Evolutionary conservation across 805 yeast genomes (phyloP).

Genomic region (Wickerhamomyces canadensis): DNA sequence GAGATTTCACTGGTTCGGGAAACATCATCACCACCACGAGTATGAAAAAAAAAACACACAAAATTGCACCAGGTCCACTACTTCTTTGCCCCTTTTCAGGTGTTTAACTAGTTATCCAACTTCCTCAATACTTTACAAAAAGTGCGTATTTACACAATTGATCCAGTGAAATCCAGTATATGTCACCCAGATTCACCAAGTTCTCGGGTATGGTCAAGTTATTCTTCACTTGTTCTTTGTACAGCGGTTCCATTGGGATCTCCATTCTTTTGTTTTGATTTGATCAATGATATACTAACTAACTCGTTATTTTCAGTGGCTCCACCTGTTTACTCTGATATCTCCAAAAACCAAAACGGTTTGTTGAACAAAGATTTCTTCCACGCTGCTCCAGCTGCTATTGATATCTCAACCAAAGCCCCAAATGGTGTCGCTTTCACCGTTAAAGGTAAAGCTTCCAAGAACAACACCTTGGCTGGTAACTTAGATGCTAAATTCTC

Average conservation of each 20-base stretch:
- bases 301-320: slow-evolving; percentile 48
- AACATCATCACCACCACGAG: slow-evolving; percentile 5
- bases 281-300: too few species aligned
- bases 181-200: too few species aligned
- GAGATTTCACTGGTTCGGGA: background rate
- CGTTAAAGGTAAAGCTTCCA: slow-evolving; percentile 83
- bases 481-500: slow-evolving; percentile 86
- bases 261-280: too few species aligned
- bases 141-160: too few species aligned
- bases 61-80: background rate
- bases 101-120: too few species aligned
- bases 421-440: slow-evolving; percentile 96
- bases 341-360: slow-evolving; percentile 88
- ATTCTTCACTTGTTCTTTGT: too few species aligned
- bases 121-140: too few species aligned
- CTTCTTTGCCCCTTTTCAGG: slow-evolving; percentile 1
- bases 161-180: too few species aligned
- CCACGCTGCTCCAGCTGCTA: slow-evolving; percentile 82
- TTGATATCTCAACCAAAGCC: slow-evolving; percentile 88
- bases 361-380: slow-evolving; percentile 87
- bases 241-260: too few species aligned
- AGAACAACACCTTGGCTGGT: slow-evolving; percentile 79
- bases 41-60: slow-evolving; percentile 1
- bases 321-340: slow-evolving; percentile 90
- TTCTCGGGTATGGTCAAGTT: too few species aligned